Percentiles rank a stretch among this genome's conserved stretches.
Evolutionary conservation across 2,329 filamentous ascomycete genomes (phyloP).

Genomic region (Exophiala mesophila): DNA sequence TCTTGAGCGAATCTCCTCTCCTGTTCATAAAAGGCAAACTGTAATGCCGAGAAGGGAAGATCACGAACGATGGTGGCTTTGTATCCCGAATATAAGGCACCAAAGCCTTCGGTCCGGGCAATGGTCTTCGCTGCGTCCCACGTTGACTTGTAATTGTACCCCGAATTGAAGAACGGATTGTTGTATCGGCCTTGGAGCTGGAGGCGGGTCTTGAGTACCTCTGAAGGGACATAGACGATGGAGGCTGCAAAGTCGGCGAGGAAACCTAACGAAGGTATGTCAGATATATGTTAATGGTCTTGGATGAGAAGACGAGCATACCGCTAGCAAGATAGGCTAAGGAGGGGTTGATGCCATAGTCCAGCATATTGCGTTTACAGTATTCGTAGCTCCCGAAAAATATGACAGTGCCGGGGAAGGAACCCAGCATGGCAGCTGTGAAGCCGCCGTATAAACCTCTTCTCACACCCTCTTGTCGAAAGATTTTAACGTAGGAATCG

Average conservation of each 20-base stretch:
- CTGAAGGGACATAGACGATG: slow-evolving; percentile 90
- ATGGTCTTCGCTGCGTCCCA: slow-evolving; percentile 82
- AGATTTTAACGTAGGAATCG: slow-evolving; percentile 87
- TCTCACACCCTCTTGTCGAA: slow-evolving; percentile 81
- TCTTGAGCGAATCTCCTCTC: slow-evolving; percentile 75
- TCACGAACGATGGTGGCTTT: slow-evolving; percentile 93
- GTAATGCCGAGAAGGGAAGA: slow-evolving; percentile 88
- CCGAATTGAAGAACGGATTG: slow-evolving; percentile 87
- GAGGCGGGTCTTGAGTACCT: slow-evolving; percentile 94
- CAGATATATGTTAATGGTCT: not conserved
- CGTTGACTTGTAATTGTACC: slow-evolving; percentile 91
- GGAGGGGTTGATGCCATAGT: slow-evolving; percentile 73
- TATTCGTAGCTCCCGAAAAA: slow-evolving; percentile 98
- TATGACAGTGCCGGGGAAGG: slow-evolving; percentile 85
- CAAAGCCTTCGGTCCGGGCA: slow-evolving; percentile 71
- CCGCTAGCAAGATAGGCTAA: slow-evolving; percentile 81
- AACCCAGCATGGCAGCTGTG: slow-evolving; percentile 81
- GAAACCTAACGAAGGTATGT: slow-evolving; percentile 51
- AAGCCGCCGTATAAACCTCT: slow-evolving; percentile 92
- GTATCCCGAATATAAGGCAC: slow-evolving; percentile 92
- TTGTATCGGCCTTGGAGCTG: slow-evolving; percentile 93
- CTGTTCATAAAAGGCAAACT: slow-evolving; percentile 98
- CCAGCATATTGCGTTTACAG: slow-evolving; percentile 85
- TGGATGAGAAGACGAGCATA: slow-evolving; percentile 36
- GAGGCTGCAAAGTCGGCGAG: slow-evolving; percentile 88